phyloP scores from a whole-genome alignment of 768 basidiomycete species.

The Panaeolus cyanescens region DNA sequence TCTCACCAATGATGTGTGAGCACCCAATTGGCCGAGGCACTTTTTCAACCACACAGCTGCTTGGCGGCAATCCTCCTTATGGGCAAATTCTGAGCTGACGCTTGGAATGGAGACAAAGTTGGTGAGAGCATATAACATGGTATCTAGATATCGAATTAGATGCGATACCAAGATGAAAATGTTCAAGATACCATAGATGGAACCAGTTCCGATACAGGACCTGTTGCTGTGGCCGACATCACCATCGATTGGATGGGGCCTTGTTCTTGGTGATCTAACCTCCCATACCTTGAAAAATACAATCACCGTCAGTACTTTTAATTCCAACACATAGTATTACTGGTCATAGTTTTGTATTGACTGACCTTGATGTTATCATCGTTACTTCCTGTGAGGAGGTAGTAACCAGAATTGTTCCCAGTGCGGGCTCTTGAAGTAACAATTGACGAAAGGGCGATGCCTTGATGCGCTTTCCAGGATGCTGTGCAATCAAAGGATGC shows the following conservation, averaged over 20 bases:
- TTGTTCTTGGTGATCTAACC: conserved; percentile 33
- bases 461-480: conserved; percentile 80
- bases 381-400: conserved; percentile 78
- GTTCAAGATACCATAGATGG: conserved; percentile 22
- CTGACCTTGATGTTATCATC: conserved; percentile 82
- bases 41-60: conserved; percentile 92
- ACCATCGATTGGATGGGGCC: conserved; percentile 15
- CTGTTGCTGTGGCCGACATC: conserved; percentile 14
- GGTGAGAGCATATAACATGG: conserved; percentile 75
- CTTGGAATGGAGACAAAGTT: conserved; percentile 90
- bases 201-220: conserved; percentile 22
- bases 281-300: conserved; percentile 66
- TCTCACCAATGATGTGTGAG: conserved; percentile 74
- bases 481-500: conserved; percentile 83
- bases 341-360: no score
- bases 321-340: not conserved
- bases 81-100: conserved; percentile 65
- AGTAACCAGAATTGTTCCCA: conserved; percentile 29
- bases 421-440: conserved; percentile 40
- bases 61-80: conserved; percentile 89
- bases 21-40: conserved; percentile 86
- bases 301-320: no score
- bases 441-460: conserved; percentile 81
- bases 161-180: not conserved
- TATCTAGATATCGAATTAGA: conserved; percentile 45